Conservation (phyloP, 345 rosid genomes). For the Xanthoceras sorbifolium region DNA sequence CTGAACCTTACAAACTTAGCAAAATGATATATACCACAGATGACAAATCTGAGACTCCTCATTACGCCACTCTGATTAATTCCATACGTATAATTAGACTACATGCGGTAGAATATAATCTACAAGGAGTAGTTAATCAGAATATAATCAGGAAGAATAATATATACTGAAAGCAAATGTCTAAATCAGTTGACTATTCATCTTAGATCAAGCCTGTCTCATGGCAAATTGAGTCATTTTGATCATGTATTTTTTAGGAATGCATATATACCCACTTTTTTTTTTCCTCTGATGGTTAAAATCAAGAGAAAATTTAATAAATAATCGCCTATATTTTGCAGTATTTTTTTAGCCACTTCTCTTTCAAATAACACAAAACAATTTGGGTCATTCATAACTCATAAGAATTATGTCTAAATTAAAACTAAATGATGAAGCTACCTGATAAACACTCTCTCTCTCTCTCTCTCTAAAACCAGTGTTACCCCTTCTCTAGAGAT, state of each 20-base stretch:
- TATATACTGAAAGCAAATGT: not conserved
- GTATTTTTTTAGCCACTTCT: too few relatives aligned
- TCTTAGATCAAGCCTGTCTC: not conserved
- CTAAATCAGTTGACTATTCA: not conserved
- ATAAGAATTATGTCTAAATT: too few relatives aligned
- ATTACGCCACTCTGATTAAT: too few relatives aligned
- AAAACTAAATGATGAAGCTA: too few relatives aligned
- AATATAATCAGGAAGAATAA: not conserved
- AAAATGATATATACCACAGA: not conserved
- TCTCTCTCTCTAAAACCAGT: too few relatives aligned
- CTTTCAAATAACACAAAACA: too few relatives aligned
- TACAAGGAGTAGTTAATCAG: not conserved
- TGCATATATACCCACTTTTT: not conserved
- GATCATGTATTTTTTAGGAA: not conserved
- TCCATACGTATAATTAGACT: too few relatives aligned
- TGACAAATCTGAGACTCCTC: not conserved
- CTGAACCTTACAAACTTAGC: not conserved
- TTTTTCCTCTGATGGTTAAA: not conserved
- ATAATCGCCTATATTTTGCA: too few relatives aligned
- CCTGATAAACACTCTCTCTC: too few relatives aligned
- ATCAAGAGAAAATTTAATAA: too few relatives aligned
- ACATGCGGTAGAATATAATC: not conserved
- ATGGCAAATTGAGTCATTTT: not conserved
- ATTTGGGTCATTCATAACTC: too few relatives aligned
- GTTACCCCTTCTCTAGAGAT: too few relatives aligned